Percentiles rank a stretch among this genome's conserved stretches.
These are phyloP conservation scores for Extremus antarcticus DNA, from an alignment of 495 filamentous ascomycete species.

Conservation along the genomic window DNA sequence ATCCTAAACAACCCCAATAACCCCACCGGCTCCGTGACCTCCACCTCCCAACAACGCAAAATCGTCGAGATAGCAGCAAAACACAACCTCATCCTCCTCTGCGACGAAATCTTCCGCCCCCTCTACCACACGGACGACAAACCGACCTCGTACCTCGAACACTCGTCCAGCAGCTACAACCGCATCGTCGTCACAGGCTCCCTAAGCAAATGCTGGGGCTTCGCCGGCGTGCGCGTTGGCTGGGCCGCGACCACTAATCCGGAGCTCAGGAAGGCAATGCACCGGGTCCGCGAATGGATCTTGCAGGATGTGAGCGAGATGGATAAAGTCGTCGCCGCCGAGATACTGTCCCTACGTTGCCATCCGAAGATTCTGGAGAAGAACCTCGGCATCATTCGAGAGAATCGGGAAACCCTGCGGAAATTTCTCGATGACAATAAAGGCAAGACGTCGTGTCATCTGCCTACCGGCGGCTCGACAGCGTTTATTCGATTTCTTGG, in stretches of 20 bases:
- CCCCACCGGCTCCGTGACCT: not conserved
- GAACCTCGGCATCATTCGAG: not conserved
- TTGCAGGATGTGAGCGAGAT: not conserved
- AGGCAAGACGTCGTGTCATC: not conserved
- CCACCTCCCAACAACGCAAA: not conserved
- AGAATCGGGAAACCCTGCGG: not conserved
- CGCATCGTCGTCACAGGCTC: not conserved
- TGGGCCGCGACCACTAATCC: not conserved
- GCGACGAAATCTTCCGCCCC: conserved; percentile 1
- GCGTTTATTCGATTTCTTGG: not conserved
- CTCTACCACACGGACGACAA: not conserved
- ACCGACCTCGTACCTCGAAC: not conserved
- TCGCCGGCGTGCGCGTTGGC: not conserved
- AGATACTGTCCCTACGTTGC: not conserved
- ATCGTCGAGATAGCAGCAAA: not conserved
- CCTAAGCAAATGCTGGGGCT: not conserved
- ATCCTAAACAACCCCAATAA: not conserved
- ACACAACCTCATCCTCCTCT: not conserved
- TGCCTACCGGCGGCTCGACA: not conserved
- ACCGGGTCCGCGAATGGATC: not conserved
- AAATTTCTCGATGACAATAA: not conserved
- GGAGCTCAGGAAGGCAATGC: not conserved
- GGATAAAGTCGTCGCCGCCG: not conserved
- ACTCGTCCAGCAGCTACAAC: not conserved
- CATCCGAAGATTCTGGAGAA: not conserved